phyloP scores from a whole-genome alignment of 1,284 basidiomycete species.

The Ustilago shanxiensis region DNA sequence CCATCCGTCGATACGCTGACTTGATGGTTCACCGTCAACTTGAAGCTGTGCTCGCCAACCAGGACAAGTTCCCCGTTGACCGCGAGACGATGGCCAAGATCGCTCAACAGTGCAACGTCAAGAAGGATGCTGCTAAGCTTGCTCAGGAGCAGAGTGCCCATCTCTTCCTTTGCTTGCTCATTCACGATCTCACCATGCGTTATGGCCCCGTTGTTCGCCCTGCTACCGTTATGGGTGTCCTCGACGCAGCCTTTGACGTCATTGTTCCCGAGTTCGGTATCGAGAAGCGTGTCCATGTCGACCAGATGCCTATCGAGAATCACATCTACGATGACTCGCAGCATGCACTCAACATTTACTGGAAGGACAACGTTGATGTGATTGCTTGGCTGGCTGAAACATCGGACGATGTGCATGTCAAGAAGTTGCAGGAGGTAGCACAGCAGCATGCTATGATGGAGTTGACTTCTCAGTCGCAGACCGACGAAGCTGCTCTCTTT shows the following conservation, averaged over 20 bases:
- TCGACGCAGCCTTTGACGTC: constrained; percentile 96
- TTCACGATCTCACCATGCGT: constrained; percentile 89
- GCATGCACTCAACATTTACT: constrained; percentile 87
- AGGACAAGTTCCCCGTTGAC: constrained; percentile 94
- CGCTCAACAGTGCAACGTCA: constrained; percentile 81
- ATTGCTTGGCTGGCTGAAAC: constrained; percentile 93
- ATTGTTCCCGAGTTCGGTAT: constrained; percentile 92
- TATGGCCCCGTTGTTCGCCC: constrained; percentile 90
- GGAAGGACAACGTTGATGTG: constrained; percentile 77
- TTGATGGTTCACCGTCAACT: constrained; percentile 96
- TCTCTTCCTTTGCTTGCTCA: constrained; percentile 91
- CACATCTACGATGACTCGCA: constrained; percentile 93
- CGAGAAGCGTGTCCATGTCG: constrained; percentile 97
- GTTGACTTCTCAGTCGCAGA: constrained; percentile 59
- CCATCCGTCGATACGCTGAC: constrained; percentile 81
- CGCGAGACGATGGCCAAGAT: constrained; percentile 96
- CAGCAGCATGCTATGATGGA: constrained; percentile 59
- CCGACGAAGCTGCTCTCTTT: constrained; percentile 63
- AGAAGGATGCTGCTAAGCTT: constrained; percentile 86
- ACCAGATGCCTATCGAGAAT: constrained; percentile 91
- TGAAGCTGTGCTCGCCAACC: constrained; percentile 80
- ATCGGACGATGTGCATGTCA: constrained; percentile 76
- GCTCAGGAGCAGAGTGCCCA: constrained; percentile 97
- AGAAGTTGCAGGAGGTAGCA: constrained; percentile 56
- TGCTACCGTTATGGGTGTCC: constrained; percentile 90